Conservation (phyloP, 169 alveolate genomes). For the Eimeria falciformis region DNA sequence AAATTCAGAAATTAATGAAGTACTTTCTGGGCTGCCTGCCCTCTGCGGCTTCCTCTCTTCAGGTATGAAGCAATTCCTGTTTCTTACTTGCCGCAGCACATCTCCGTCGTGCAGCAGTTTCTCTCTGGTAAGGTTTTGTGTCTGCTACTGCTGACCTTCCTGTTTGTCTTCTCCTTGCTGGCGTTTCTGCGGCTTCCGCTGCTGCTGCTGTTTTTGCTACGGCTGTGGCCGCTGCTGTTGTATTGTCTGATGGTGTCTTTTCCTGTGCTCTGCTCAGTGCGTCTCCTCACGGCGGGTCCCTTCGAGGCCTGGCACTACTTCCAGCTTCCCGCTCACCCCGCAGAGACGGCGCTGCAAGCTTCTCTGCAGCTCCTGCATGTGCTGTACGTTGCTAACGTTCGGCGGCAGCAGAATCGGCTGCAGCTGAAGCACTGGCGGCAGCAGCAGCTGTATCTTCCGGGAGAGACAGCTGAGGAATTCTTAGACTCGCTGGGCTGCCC, state of each 20-base stretch:
- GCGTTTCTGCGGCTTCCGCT: constrained; percentile 1
- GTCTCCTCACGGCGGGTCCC: constrained; percentile 48
- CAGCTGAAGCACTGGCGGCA: background rate
- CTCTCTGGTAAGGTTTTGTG: constrained; percentile 53
- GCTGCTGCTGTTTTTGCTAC: background rate
- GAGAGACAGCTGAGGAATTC: background rate
- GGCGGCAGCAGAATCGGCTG: constrained; percentile 37
- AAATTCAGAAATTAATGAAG: background rate
- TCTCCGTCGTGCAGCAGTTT: constrained; percentile 67
- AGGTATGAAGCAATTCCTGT: constrained; percentile 64
- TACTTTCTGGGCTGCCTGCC: background rate
- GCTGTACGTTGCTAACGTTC: constrained; percentile 40
- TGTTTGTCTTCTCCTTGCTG: background rate
- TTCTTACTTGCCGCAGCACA: constrained; percentile 13
- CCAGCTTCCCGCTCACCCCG: constrained; percentile 50
- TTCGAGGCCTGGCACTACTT: constrained; percentile 4
- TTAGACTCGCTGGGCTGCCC: background rate
- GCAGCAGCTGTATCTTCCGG: background rate
- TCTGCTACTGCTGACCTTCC: background rate
- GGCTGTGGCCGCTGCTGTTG: background rate
- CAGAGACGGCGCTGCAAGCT: constrained; percentile 38
- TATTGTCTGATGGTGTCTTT: too few relatives aligned
- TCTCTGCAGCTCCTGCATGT: constrained; percentile 57
- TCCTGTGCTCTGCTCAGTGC: constrained; percentile 19
- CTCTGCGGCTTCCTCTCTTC: background rate